Evolutionary conservation across 2,329 filamentous ascomycete species (phyloP).

Genomic region (Claviceps citrina): DNA sequence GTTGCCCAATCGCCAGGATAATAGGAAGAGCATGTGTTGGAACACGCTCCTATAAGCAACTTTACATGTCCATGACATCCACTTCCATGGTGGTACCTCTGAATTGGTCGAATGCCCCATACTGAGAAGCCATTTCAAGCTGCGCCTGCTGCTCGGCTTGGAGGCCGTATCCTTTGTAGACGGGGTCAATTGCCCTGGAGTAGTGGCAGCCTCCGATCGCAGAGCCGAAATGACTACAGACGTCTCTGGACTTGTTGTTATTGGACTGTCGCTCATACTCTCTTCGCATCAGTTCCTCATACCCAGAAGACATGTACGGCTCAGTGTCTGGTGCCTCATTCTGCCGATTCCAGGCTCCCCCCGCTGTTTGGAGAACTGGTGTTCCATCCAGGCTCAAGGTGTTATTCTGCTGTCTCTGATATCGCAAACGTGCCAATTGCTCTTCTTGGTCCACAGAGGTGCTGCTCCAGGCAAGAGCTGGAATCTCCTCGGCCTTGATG

Average conservation of each 20-base stretch:
- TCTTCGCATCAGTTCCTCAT: slow-evolving; percentile 51
- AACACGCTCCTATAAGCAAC: neutral
- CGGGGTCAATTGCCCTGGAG: slow-evolving; percentile 48
- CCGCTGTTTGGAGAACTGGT: slow-evolving; percentile 33
- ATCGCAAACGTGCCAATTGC: slow-evolving; percentile 44
- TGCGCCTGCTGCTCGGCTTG: slow-evolving; percentile 31
- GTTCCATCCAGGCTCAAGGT: slow-evolving; percentile 40
- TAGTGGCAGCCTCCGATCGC: slow-evolving; percentile 28
- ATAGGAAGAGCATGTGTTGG: neutral
- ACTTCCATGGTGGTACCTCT: slow-evolving; percentile 25
- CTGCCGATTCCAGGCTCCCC: slow-evolving; percentile 35
- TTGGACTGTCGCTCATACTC: slow-evolving; percentile 38
- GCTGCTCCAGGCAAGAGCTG: slow-evolving; percentile 35
- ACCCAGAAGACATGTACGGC: slow-evolving; percentile 74
- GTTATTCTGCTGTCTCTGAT: slow-evolving; percentile 30
- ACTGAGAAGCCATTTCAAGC: slow-evolving; percentile 51
- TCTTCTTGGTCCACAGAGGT: slow-evolving; percentile 43
- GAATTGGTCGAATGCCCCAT: slow-evolving; percentile 43
- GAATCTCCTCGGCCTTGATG: slow-evolving; percentile 37
- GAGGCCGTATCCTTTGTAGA: slow-evolving; percentile 39
- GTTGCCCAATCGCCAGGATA: neutral
- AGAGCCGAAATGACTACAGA: slow-evolving; percentile 29
- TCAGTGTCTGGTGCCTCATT: slow-evolving; percentile 37
- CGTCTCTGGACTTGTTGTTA: slow-evolving; percentile 22
- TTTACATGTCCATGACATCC: slow-evolving; percentile 33